Evolutionary conservation across 2,329 filamentous ascomycete species (phyloP), one percentile per base, ranked within the genome.

Genomic region (Talaromyces sp.): DNA sequence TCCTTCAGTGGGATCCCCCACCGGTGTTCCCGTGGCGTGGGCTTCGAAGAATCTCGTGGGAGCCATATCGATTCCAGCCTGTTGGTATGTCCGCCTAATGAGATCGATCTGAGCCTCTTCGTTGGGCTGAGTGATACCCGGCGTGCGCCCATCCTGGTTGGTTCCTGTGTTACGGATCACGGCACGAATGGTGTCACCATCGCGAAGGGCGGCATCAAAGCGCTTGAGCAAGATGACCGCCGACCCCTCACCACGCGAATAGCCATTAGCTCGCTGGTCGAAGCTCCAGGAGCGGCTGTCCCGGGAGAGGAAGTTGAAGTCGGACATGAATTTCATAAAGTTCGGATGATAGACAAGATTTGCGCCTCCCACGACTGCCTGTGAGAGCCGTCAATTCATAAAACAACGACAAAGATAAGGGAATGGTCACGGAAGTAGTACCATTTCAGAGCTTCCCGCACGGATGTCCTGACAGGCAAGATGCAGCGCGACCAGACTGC

Each of bases 201-300:
- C 77, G 7, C 68, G 69, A 15, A 76, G 50, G 3, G 80, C 80
- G 55, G 75, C 68, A 3, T 69, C 66, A 2, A 80, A 62, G 11
- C 67, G 64, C 64, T 80, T 81, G 25, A 81, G 60, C 6, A 80
- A 67, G 5, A 81, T 65, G 37, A 73, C 64, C 0, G 68, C 77
- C 21, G 69, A 67, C 11, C 71, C 78, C 56, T 81, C 78, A 1
- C 69, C 76, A n/a, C 79, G 74, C 56, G 76, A 78, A 60, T 80
- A 81, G 2, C 79, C 78, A 64, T 79, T 75, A 0, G 77, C 78
- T 17, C 66, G 60, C 13, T 70, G 67, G 46, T 78, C 75, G 50
- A 76, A 79, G 0, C 64, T 66, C 3, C 61, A 60, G 39, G 63
- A 70, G 2, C 57, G 53, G 7, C 68, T 68, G 19, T 69, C 67